These are phyloP conservation scores for Prunella vulgaris DNA, from an alignment of 257 asterid species.

Conservation along the genomic window DNA sequence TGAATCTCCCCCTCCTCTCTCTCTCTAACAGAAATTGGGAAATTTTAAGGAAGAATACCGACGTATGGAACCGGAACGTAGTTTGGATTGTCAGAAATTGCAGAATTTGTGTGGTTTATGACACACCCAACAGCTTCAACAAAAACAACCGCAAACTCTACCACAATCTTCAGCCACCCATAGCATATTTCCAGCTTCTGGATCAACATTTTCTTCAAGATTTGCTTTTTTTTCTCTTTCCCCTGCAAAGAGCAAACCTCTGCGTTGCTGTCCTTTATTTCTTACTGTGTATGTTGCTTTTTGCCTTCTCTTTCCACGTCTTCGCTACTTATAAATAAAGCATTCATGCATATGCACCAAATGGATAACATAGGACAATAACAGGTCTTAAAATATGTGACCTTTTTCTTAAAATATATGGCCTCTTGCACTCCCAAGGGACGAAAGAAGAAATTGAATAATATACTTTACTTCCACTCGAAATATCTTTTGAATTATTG, in stretches of 20 bases:
- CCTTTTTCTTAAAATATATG: not conserved
- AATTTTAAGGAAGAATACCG: conserved; percentile 51
- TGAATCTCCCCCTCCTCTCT: not conserved
- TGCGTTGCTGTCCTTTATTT: not conserved
- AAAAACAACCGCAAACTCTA: conserved; percentile 38
- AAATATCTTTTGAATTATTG: conserved; percentile 19
- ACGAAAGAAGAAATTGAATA: not conserved
- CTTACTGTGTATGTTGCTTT: not conserved
- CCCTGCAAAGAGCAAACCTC: not conserved
- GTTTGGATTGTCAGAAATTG: not conserved
- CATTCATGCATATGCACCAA: conserved; percentile 11
- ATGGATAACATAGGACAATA: not conserved
- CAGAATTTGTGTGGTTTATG: conserved; percentile 15
- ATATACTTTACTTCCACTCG: not conserved
- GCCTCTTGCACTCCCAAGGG: conserved; percentile 28
- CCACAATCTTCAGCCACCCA: conserved; percentile 33
- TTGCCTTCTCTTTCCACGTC: not conserved
- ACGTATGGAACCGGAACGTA: conserved; percentile 37
- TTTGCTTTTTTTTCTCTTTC: not conserved
- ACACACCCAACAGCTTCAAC: conserved; percentile 40
- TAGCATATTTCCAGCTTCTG: conserved; percentile 48
- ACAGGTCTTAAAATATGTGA: not conserved
- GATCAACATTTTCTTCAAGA: conserved; percentile 34
- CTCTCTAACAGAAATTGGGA: not conserved
- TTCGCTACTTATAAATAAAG: not conserved